A percentile compares a stretch with the other conserved stretches of the same genome.
Conservation (phyloP, 148 eudicot species). For the Silene conica region DNA sequence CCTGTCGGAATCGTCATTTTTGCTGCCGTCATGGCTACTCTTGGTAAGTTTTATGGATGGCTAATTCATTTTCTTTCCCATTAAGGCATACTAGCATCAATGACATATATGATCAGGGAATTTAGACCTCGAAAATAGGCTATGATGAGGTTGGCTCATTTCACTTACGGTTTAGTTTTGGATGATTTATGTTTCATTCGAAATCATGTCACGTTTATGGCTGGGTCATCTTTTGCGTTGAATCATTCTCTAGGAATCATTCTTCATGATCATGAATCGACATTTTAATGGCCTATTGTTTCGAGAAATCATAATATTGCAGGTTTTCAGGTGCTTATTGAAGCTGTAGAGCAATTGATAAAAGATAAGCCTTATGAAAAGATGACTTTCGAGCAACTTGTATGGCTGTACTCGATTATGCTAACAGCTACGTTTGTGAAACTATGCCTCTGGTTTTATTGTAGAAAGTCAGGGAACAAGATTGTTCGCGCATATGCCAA, state of each 20-base stretch:
- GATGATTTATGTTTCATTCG: no score
- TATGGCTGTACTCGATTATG: slow-evolving; percentile 68
- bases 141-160: no score
- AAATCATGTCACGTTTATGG: no score
- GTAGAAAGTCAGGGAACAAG: slow-evolving; percentile 61
- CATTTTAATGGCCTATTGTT: neutral
- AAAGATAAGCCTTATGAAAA: slow-evolving; percentile 36
- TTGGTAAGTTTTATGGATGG: slow-evolving; percentile 33
- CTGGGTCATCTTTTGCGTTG: no score
- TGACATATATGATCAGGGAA: no score
- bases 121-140: no score
- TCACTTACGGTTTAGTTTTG: no score
- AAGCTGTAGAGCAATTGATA: slow-evolving; percentile 55
- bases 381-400: slow-evolving; percentile 42
- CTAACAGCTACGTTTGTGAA: slow-evolving; percentile 53
- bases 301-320: slow-evolving; percentile 5
- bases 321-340: slow-evolving; percentile 71
- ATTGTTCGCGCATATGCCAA: slow-evolving; percentile 78
- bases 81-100: no score
- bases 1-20: slow-evolving; percentile 75
- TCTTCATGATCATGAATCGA: neutral
- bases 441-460: slow-evolving; percentile 59
- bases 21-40: slow-evolving; percentile 87
- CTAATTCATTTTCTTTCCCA: neutral
- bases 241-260: no score